Base-by-base conservation (phyloP, 352 stramenopile species). In the Globisporangium okanoganense region DNA sequence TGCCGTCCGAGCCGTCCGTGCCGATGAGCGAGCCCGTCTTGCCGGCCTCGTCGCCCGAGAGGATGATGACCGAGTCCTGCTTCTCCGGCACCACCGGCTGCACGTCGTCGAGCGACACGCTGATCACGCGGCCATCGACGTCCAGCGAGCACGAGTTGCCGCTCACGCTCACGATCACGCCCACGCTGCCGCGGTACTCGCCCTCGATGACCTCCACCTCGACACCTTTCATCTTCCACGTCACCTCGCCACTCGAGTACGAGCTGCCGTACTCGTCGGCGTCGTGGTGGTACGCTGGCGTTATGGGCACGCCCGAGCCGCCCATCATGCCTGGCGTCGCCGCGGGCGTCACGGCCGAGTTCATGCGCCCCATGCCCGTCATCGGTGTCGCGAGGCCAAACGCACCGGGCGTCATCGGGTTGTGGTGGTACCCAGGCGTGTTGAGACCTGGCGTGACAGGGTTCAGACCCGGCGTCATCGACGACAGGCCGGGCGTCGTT, bases 171-270 rank as follows among this genome's bases (percentile, higher is more conserved):
- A 72, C 79, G 67, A 95, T 95, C 40, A 88, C 80, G 16, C 87
- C 87, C 40, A 93, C 65, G 36, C 76, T 89, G 43, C 79, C 76
- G 36, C 71, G 75, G 61, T 88, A 73, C 45, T 94, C 85, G 36
- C 84, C 85, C 44, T 67, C 60, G 10, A 84, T 65, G 27, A 94
- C 83, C 50, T 93, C 80, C 40, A 94, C 85, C 54, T 94, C 87
- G 25, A 95, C 87, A 31, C 85, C 82, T 71, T 90, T 93, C 75
- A 87, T 94, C 73, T 91, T 93, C 87, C 87, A 95, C 16, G 85
- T 92, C 44, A 90, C 79, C 66, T 95, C 85, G 54, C 79, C 79
- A 36, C 48, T 76, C 31, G 64, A 45, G 62, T 64, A 71, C 58
- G 67, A 58, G 3, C 73, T 71, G 31, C 69, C 70, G 41, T 66